Evolutionary conservation across 345 rosid genomes (phyloP).

Genomic region (Erysimum cheiranthoides): DNA sequence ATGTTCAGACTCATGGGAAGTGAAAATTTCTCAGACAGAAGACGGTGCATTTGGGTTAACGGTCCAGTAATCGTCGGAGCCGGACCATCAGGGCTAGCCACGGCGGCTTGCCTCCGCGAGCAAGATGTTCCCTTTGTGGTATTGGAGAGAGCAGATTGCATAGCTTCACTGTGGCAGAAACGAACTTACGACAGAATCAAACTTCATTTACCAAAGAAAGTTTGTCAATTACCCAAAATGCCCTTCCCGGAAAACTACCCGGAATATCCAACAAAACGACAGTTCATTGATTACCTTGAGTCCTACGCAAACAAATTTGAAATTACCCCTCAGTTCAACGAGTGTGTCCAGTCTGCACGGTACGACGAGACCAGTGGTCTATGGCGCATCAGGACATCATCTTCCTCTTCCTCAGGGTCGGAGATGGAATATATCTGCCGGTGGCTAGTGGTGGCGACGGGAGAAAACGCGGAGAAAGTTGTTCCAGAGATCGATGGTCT

Average conservation of each 20-base stretch:
- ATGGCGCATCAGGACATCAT: constrained; percentile 74
- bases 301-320: constrained; percentile 64
- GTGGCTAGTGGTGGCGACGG: constrained; percentile 97
- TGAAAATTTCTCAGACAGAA: constrained; percentile 47
- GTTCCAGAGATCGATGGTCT: constrained; percentile 78
- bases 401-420: constrained; percentile 40
- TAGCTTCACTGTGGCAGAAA: constrained; percentile 86
- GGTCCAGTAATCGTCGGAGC: constrained; percentile 87
- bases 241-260: constrained; percentile 82
- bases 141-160: constrained; percentile 79
- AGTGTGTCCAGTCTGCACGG: constrained; percentile 79
- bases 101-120: constrained; percentile 78
- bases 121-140: constrained; percentile 74
- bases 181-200: constrained; percentile 78
- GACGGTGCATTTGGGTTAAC: constrained; percentile 65
- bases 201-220: constrained; percentile 81
- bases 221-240: constrained; percentile 77
- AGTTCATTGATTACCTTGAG: constrained; percentile 80
- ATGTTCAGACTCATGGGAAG: constrained; percentile 53
- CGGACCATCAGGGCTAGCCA: constrained; percentile 85
- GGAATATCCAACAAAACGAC: constrained; percentile 72
- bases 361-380: constrained; percentile 77
- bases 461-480: constrained; percentile 89
- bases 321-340: constrained; percentile 79
- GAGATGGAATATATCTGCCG: constrained; percentile 86